Conservation (phyloP, 352 stramenopile species). For the Pelagophyceae sp. region DNA sequence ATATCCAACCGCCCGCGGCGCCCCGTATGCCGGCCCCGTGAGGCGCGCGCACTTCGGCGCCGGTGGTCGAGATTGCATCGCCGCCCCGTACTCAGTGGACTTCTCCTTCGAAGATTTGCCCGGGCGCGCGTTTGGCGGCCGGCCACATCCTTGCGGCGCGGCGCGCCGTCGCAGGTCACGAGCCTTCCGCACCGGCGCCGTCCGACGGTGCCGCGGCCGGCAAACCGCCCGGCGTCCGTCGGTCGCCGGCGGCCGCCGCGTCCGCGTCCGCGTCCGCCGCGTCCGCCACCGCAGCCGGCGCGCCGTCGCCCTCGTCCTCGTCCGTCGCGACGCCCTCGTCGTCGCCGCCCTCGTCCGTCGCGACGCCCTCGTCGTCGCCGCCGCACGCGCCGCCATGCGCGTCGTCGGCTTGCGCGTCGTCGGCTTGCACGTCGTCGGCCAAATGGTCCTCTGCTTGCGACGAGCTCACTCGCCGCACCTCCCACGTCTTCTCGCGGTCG, state of each 20-base stretch:
- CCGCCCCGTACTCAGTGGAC: too few relatives aligned
- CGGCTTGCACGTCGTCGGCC: not conserved
- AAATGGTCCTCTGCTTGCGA: not conserved
- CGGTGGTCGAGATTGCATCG: too few relatives aligned
- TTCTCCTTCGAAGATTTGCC: not conserved
- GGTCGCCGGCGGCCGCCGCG: not conserved
- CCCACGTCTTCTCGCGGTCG: conserved; percentile 21
- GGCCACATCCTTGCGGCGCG: not conserved
- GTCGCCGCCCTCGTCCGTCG: not conserved
- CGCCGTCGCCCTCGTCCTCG: not conserved
- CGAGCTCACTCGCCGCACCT: not conserved
- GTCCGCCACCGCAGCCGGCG: not conserved
- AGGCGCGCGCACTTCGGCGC: too few relatives aligned
- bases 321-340: not conserved
- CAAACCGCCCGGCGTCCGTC: not conserved
- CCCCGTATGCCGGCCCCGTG: too few relatives aligned
- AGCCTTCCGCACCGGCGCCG: not conserved
- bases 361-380: not conserved
- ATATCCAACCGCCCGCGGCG: too few relatives aligned
- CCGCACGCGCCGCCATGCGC: not conserved
- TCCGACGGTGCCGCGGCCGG: not conserved
- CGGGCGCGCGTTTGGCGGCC: not conserved
- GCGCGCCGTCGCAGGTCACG: not conserved
- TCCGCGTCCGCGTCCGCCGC: not conserved
- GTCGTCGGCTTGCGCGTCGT: not conserved